phyloP scores from a whole-genome alignment of 192 early-diverging fungal species.

The Entomortierella chlamydospora region DNA sequence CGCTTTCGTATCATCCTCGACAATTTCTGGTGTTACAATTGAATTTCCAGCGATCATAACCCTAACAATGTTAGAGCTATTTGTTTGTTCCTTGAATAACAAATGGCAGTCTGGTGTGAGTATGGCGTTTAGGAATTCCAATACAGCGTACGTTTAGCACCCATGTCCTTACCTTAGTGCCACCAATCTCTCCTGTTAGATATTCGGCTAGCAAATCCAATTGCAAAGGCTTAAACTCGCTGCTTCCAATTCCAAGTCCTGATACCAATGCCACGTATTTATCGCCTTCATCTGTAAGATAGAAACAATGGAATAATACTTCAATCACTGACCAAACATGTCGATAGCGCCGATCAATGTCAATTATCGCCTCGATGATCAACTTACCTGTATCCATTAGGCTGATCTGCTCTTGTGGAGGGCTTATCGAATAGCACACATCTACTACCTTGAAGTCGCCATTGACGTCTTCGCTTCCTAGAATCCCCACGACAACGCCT shows the following conservation, averaged over 20 bases:
- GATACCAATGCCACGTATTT: constrained; percentile 85
- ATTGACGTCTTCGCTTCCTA: constrained; percentile 79
- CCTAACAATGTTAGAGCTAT: constrained; percentile 69
- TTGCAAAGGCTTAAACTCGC: constrained; percentile 63
- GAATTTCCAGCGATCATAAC: constrained; percentile 85
- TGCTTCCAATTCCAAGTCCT: constrained; percentile 76
- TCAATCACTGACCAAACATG: too few relatives aligned
- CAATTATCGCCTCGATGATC: too few relatives aligned
- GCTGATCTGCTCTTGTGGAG: constrained; percentile 60
- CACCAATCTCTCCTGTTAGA: constrained; percentile 81
- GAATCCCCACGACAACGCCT: constrained; percentile 82
- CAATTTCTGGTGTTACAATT: constrained; percentile 56
- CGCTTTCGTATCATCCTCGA: constrained; percentile 39
- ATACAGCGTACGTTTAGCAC: not conserved
- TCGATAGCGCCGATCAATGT: too few relatives aligned
- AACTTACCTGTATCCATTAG: constrained; percentile 51
- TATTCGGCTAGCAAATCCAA: constrained; percentile 83
- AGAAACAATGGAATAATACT: not conserved
- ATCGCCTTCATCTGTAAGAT: constrained; percentile 54
- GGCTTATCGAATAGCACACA: constrained; percentile 78
- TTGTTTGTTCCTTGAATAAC: constrained; percentile 63
- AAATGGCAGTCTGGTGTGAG: not conserved
- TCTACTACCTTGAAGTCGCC: constrained; percentile 91
- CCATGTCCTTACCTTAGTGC: constrained; percentile 41
- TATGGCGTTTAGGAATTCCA: not conserved